Percentiles rank a stretch among this genome's conserved stretches.
Evolutionary conservation across 2,329 filamentous ascomycete species (phyloP).

Genomic region (Fusarium pininemorale): DNA sequence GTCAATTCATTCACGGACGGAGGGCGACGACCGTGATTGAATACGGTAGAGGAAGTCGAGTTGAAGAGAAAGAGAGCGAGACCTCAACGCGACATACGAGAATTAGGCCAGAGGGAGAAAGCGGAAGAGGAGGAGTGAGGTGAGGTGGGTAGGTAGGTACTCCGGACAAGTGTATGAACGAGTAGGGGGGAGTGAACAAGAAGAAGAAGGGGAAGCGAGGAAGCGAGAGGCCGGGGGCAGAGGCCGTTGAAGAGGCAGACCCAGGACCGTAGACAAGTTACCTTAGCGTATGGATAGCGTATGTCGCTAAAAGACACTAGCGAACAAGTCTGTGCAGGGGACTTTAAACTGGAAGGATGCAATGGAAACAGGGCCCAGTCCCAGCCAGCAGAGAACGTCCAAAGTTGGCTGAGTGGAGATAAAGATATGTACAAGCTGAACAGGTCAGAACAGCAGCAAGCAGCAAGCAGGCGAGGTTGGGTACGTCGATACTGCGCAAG

Average conservation of each 20-base stretch:
- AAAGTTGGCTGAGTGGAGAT: conserved; percentile 10
- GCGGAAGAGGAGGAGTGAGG: neutral
- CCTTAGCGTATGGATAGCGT: conserved; percentile 23
- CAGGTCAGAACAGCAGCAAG: neutral
- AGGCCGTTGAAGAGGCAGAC: conserved; percentile 41
- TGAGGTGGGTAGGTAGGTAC: neutral
- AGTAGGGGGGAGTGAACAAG: conserved; percentile 10
- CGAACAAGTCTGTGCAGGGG: conserved; percentile 12
- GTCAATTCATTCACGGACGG: conserved; percentile 24
- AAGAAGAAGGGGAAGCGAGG: conserved; percentile 15
- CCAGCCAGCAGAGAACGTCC: conserved; percentile 4
- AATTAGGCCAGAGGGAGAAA: neutral
- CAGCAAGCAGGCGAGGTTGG: neutral
- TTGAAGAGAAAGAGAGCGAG: conserved; percentile 12
- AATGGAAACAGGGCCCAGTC: conserved; percentile 3
- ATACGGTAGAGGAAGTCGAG: conserved; percentile 7
- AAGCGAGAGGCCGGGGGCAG: conserved; percentile 34
- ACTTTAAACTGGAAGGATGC: neutral
- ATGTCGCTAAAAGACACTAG: conserved; percentile 21
- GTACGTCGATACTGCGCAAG: neutral
- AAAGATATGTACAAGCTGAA: neutral
- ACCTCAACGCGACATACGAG: conserved; percentile 36
- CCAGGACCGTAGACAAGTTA: conserved; percentile 9
- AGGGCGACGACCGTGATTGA: conserved; percentile 21
- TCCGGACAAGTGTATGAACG: neutral